phyloP scores from a whole-genome alignment of 1,284 basidiomycete species.

The Leccinum griseonigrum region DNA sequence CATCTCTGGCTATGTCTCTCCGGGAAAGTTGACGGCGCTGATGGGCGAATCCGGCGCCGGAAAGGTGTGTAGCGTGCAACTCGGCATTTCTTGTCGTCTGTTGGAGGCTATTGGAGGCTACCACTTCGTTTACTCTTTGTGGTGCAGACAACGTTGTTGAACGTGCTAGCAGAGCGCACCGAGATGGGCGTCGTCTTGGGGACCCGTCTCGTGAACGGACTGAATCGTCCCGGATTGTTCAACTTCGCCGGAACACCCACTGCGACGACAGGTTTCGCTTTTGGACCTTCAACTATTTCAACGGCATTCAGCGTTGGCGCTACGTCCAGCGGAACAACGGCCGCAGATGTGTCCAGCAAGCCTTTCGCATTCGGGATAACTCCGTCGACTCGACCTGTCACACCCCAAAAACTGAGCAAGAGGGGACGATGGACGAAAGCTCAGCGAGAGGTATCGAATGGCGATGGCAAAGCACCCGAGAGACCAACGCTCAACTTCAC shows the following conservation, averaged over 20 bases:
- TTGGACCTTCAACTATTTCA: slow-evolving; percentile 28
- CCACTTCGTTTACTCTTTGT: slow-evolving; percentile 20
- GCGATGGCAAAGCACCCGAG: slow-evolving; percentile 29
- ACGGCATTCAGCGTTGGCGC: slow-evolving; percentile 34
- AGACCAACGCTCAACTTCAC: slow-evolving; percentile 45
- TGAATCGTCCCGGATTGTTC: too few relatives aligned
- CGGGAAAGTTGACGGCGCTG: slow-evolving; percentile 74
- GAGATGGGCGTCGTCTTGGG: slow-evolving; percentile 80
- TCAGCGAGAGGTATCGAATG: slow-evolving; percentile 51
- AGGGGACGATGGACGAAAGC: slow-evolving; percentile 70
- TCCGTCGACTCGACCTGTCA: slow-evolving; percentile 38
- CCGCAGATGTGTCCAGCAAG: slow-evolving; percentile 31
- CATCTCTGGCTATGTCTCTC: slow-evolving; percentile 81
- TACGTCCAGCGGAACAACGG: slow-evolving; percentile 26
- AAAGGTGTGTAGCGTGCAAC: slow-evolving; percentile 46
- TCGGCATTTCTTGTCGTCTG: slow-evolving; percentile 14
- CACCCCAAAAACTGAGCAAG: slow-evolving; percentile 55
- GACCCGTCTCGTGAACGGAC: slow-evolving; percentile 77
- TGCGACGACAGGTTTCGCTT: slow-evolving; percentile 32
- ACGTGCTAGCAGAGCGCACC: slow-evolving; percentile 81
- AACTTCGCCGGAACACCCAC: too few relatives aligned
- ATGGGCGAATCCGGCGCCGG: slow-evolving; percentile 84
- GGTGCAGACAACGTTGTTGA: slow-evolving; percentile 71
- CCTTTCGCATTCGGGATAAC: slow-evolving; percentile 32
- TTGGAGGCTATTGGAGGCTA: not conserved